Percentiles rank a stretch among this genome's conserved stretches.
phyloP scores from a whole-genome alignment of 192 early-diverging fungal genomes.

The Backusella tuberculispora region DNA sequence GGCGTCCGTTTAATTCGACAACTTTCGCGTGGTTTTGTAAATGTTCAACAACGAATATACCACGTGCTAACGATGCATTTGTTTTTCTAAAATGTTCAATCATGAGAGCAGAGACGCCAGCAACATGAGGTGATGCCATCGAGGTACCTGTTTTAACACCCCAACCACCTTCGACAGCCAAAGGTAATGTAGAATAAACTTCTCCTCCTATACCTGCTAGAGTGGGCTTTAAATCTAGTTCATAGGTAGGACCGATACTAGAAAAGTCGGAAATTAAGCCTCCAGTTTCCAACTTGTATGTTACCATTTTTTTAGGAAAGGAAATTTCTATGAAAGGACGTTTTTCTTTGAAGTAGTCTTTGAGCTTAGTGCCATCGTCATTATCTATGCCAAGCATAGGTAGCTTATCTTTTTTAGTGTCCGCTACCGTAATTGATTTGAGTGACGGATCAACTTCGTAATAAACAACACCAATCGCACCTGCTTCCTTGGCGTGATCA shows the following conservation, averaged over 20 bases:
- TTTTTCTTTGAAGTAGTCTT: constrained; percentile 1
- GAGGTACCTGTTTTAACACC: constrained; percentile 54
- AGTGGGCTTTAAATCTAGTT: constrained; percentile 62
- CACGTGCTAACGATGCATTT: constrained; percentile 23
- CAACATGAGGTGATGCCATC: constrained; percentile 68
- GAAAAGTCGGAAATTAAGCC: constrained; percentile 75
- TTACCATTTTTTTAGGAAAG: not conserved
- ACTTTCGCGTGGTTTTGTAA: not conserved
- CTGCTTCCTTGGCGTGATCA: constrained; percentile 51
- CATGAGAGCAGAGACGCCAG: constrained; percentile 53
- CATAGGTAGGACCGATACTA: constrained; percentile 71
- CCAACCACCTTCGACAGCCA: constrained; percentile 44
- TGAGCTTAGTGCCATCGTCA: not conserved
- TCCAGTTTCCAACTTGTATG: constrained; percentile 31
- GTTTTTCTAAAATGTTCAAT: constrained; percentile 37
- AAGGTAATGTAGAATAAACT: constrained; percentile 56
- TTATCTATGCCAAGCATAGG: constrained; percentile 12
- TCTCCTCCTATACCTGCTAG: constrained; percentile 54
- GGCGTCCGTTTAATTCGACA: not conserved
- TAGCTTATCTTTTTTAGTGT: not conserved
- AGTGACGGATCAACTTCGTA: constrained; percentile 29
- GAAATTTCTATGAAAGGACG: not conserved
- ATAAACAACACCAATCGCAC: constrained; percentile 64
- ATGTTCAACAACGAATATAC: not conserved
- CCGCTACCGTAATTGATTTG: not conserved